Evolutionary conservation across 2,329 filamentous ascomycete genomes (phyloP), one percentile per base, ranked within the genome.

Genomic region (Metarhizium robertsii): DNA sequence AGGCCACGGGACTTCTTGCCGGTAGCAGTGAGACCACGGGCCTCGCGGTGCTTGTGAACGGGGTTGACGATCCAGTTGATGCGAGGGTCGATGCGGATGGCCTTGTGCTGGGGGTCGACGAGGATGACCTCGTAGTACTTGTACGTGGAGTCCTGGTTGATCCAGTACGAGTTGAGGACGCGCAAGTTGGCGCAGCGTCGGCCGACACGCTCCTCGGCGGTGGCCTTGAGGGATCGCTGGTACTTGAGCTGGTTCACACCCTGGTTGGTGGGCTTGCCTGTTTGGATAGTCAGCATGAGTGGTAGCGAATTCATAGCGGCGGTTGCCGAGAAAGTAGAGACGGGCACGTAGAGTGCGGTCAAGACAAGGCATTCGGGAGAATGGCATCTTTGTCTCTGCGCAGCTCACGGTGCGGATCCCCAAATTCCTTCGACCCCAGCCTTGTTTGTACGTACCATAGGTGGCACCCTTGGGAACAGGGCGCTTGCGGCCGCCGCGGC

Each of bases 61-160:
- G 94, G 88, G 81, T 95, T 95, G 81, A 92, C 90, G 84, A 99
- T 99, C 94, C 94, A 99, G 90, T 96, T 99, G 89, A 99, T 97
- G 79, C 94, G 92, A 72, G 94, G 82, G 78, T 99, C 94, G 74
- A 88, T 90, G 78, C 94, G 94, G 85, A 99, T 99, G 73, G 94
- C 94, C 86, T 97, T 97, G 90, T 99, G 94, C 83, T 95, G 89
- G 75, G 94, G 94, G 83, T 99, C 94, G 75, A 99, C 92, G 73
- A 96, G 90, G 83, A 99, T 97, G 79, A 97, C 87, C 82, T 99
- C 94, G 84, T 85, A 99, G 89, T 99, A 99, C 86, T 99, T 99
- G 90, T 97, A 99, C 79, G 94, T 99, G 60, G 92, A 96, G 84
- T 99, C 94, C 85, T 97, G 91, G 89, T 99, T 99, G 84, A 99